Evolutionary conservation across 176 grass and related monocot genomes (phyloP), one percentile per base, ranked within the genome.

Genomic region (Oryza australiensis): DNA sequence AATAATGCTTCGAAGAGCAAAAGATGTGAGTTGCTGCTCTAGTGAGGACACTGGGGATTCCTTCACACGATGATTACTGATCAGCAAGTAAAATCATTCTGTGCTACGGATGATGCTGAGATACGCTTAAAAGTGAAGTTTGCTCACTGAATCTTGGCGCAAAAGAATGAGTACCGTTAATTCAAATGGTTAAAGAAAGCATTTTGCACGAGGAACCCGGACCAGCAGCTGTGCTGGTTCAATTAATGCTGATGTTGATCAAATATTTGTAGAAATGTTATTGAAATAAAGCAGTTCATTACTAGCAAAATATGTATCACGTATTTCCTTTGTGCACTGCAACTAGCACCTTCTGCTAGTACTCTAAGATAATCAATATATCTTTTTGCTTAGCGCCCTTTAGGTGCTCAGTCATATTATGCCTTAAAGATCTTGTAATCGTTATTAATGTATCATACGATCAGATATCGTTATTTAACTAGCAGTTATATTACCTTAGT

Each of bases 1-100:
- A 88, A 89, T 96, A 60, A 87, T 81, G 42, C 41, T 64, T 29
- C 13, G 28, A 78, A 68, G 83, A 77, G 83, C 69, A 51, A 68
- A 82, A 29, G 45, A 62, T 77, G 8, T 20, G 74, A 84, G 40
- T 67, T 63, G 65, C 79, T 88, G 46, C 66, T 27, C 18, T 26
- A 38, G 73, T 29, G 27, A 75, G 51, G 51, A 49, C 18, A 49
- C 75, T 12, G 60, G 45, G 45, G 32, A 71, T 73, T 77, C 68
- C 73, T 42, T 84, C 32, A 68, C 67, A 74, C 24, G 80, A 89
- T 78, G 78, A 57, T 83, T 74, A 73, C 66, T 78, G 73, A 33
- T 75, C 62, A 82, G 76, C 78, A 85, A 70, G 49, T 68, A 66
- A 84, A 75, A 75, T 74, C 68, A 88, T 76, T 62, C 46, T 72